A percentile compares a stretch with the other conserved stretches of the same genome.
phyloP scores from a whole-genome alignment of 225 moss, liverwort and hornwort species.

The Sphagnum tenellum region DNA sequence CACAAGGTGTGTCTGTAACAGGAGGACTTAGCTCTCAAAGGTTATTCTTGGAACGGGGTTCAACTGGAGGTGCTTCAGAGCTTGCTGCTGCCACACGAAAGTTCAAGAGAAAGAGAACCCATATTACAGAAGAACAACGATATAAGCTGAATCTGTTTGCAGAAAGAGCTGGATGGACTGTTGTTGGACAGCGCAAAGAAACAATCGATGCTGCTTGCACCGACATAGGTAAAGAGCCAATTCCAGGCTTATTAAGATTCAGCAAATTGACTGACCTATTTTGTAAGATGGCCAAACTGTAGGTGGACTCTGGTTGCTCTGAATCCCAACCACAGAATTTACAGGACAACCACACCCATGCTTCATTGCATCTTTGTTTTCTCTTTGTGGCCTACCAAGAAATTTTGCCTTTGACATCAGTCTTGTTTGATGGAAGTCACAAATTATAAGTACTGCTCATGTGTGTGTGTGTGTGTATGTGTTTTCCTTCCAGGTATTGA shows the following conservation, averaged over 20 bases:
- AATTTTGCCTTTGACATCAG: too few species aligned
- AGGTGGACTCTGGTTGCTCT: too few species aligned
- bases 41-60: slow-evolving; percentile 1
- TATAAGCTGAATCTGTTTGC: slow-evolving; percentile 36
- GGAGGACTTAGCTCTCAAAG: not conserved
- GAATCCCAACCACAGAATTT: too few species aligned
- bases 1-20: not conserved
- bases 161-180: slow-evolving; percentile 47
- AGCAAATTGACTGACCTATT: too few species aligned
- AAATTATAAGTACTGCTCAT: too few species aligned
- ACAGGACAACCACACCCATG: too few species aligned
- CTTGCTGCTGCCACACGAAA: slow-evolving; percentile 4
- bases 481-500: slow-evolving; percentile 27
- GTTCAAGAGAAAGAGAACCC: slow-evolving; percentile 39
- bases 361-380: too few species aligned
- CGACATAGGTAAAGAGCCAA: slow-evolving; percentile 25
- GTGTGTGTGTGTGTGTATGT: too few species aligned
- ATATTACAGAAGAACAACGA: slow-evolving; percentile 41
- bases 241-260: too few species aligned
- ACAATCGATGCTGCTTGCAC: slow-evolving; percentile 39
- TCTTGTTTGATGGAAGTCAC: too few species aligned
- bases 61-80: slow-evolving; percentile 4
- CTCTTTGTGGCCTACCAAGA: too few species aligned
- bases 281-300: too few species aligned
- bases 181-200: slow-evolving; percentile 50